Evolutionary conservation across 495 filamentous ascomycete species (phyloP).

Genomic region (Trichoderma asperelloides): DNA sequence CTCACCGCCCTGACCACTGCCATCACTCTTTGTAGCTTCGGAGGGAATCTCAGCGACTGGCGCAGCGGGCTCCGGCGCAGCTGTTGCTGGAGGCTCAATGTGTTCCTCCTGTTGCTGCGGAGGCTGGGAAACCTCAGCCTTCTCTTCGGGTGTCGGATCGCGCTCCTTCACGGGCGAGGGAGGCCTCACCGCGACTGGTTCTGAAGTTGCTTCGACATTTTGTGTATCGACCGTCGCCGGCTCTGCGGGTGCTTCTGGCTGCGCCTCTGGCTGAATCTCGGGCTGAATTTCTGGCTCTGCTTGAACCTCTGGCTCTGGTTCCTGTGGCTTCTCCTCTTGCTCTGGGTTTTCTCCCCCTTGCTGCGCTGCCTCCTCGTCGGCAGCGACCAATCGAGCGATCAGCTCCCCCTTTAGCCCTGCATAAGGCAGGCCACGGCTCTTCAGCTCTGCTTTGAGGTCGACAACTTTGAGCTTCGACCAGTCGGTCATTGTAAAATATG

Average conservation of each 20-base stretch:
- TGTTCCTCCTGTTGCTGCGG: background rate
- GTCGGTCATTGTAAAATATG: conserved; percentile 33
- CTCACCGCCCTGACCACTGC: background rate
- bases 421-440: conserved; percentile 43
- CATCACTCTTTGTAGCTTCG: background rate
- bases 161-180: background rate
- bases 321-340: conserved; percentile 11
- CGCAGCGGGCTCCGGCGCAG: background rate
- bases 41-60: conserved; percentile 4
- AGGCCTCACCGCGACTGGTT: background rate
- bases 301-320: background rate
- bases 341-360: conserved; percentile 10
- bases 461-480: conserved; percentile 50
- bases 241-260: background rate
- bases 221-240: background rate
- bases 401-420: conserved; percentile 50
- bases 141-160: background rate
- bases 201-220: background rate
- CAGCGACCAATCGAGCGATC: conserved; percentile 40
- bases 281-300: background rate
- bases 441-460: conserved; percentile 50
- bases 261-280: background rate
- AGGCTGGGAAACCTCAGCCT: background rate
- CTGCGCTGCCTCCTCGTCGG: conserved; percentile 15
- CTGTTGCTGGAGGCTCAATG: background rate